Conservation (phyloP, 495 filamentous ascomycete species). For the Penicillium nucicola region DNA sequence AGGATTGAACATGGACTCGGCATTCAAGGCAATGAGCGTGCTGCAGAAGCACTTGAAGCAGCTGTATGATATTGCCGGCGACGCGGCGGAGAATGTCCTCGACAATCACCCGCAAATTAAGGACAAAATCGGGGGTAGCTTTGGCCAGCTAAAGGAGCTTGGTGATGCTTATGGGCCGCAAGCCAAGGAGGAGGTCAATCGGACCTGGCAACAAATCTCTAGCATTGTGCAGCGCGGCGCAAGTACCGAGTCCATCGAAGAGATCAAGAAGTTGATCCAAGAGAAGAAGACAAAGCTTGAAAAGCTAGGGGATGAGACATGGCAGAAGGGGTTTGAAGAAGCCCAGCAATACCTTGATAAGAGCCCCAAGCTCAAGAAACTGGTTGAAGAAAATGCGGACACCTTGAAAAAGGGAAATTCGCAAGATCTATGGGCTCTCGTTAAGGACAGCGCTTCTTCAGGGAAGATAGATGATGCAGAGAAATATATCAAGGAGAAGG, state of each 20-base stretch:
- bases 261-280: conserved; percentile 57
- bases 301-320: conserved; percentile 61
- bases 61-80: conserved; percentile 51
- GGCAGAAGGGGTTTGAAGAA: conserved; percentile 60
- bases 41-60: conserved; percentile 49
- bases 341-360: conserved; percentile 62
- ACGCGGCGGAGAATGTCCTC: conserved; percentile 54
- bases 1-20: conserved; percentile 46
- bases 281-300: conserved; percentile 60
- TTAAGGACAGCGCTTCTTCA: conserved; percentile 51
- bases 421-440: conserved; percentile 48
- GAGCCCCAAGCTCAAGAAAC: conserved; percentile 60
- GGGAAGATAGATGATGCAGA: conserved; percentile 55
- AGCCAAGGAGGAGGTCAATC: conserved; percentile 64
- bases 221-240: conserved; percentile 54
- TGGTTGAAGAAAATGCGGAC: conserved; percentile 59
- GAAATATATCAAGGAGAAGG: conserved; percentile 53
- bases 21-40: conserved; percentile 48
- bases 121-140: conserved; percentile 61
- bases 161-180: conserved; percentile 63
- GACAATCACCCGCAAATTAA: conserved; percentile 65
- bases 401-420: conserved; percentile 58
- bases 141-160: conserved; percentile 60
- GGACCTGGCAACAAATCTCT: conserved; percentile 59
- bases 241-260: conserved; percentile 42